Evolutionary conservation across 2,329 filamentous ascomycete genomes (phyloP).

Genomic region (Ilyonectria mors-panacis): DNA sequence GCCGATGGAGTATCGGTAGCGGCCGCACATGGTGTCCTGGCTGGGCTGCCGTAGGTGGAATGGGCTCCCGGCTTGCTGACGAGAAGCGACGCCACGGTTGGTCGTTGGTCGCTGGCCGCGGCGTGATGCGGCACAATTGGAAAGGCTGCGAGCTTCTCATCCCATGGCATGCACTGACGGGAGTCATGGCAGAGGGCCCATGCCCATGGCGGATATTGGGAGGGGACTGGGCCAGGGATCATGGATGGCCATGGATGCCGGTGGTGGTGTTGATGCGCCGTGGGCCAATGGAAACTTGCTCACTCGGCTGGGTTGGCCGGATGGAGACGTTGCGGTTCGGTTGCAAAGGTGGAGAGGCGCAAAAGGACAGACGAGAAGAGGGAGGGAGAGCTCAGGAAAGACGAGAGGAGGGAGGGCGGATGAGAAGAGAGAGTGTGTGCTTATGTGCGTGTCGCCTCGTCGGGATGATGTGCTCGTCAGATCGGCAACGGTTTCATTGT

Average conservation of each 20-base stretch:
- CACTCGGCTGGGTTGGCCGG: slow-evolving; percentile 50
- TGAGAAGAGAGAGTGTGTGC: neutral
- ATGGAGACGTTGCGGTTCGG: slow-evolving; percentile 38
- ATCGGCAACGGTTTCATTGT: slow-evolving; percentile 1
- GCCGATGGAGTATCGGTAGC: neutral
- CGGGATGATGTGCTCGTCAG: neutral
- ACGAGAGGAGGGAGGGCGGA: neutral
- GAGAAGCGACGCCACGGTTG: slow-evolving; percentile 3
- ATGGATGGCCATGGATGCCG: slow-evolving; percentile 26
- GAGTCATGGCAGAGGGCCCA: slow-evolving; percentile 14
- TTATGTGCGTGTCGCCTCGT: neutral
- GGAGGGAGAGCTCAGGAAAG: slow-evolving; percentile 6
- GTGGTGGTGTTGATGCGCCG: slow-evolving; percentile 44
- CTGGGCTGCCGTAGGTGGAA: neutral
- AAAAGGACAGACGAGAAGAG: slow-evolving; percentile 23
- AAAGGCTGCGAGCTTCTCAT: slow-evolving; percentile 7
- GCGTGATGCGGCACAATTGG: neutral
- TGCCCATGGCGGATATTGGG: slow-evolving; percentile 28
- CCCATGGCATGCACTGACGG: neutral
- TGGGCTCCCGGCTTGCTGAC: slow-evolving; percentile 2
- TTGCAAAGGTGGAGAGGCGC: slow-evolving; percentile 22
- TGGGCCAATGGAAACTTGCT: slow-evolving; percentile 65
- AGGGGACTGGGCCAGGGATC: slow-evolving; percentile 27
- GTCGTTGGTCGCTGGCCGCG: neutral
- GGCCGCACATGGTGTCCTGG: neutral